Evolutionary conservation across 108 stramenopile genomes (phyloP).

Genomic region (Cyclostephanos tholiformis): DNA sequence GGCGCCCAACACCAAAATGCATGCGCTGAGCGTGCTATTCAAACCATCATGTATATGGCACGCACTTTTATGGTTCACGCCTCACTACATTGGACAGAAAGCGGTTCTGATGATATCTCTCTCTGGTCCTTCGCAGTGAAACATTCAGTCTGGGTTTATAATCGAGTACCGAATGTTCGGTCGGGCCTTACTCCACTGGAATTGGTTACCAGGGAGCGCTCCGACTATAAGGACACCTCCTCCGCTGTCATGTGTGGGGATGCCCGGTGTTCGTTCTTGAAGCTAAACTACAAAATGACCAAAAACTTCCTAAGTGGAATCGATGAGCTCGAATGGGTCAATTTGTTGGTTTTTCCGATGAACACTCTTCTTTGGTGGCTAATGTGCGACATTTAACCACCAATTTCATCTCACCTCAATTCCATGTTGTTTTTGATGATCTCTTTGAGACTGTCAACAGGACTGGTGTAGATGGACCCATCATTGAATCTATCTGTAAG

Average conservation of each 20-base stretch:
- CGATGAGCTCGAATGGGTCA: neutral
- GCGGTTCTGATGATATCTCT: neutral
- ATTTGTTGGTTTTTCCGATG: no score
- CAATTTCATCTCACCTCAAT: conserved; percentile 44
- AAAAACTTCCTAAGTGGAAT: conserved; percentile 22
- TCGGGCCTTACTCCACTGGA: neutral
- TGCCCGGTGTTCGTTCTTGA: conserved; percentile 50
- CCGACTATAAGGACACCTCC: neutral
- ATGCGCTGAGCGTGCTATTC: conserved; percentile 41
- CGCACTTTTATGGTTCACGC: conserved; percentile 49
- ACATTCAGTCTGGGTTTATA: conserved; percentile 43
- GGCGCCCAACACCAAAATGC: conserved; percentile 56
- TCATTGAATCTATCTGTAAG: neutral
- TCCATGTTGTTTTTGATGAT: conserved; percentile 22
- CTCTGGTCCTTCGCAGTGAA: conserved; percentile 60
- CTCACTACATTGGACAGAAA: conserved; percentile 38
- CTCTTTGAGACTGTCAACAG: conserved; percentile 24
- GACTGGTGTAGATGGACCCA: neutral
- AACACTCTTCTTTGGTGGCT: no score
- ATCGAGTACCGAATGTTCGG: conserved; percentile 31
- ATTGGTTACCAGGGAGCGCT: neutral
- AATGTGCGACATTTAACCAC: conserved; percentile 24
- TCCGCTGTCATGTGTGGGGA: conserved; percentile 25
- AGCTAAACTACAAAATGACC: conserved; percentile 13
- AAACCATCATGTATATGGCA: conserved; percentile 42